Percentiles rank a stretch among this genome's conserved stretches.
phyloP scores from a whole-genome alignment of 345 rosid genomes.

The Aegle marmelos region DNA sequence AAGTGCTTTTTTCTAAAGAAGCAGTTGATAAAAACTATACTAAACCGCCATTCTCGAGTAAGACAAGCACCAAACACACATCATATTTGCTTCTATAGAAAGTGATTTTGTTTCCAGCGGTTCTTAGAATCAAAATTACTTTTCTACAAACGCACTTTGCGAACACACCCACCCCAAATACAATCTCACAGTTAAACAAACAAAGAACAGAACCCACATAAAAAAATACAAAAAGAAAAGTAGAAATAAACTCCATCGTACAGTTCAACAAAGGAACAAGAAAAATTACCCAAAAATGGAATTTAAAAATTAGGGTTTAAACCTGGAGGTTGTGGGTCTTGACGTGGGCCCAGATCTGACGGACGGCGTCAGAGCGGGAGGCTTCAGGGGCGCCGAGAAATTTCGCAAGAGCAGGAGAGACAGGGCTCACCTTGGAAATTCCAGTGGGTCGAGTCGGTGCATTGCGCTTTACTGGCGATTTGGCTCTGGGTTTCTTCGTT shows the following conservation, averaged over 20 bases:
- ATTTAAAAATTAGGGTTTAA: background rate
- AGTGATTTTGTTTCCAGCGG: background rate
- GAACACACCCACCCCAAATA: background rate
- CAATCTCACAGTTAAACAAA: background rate
- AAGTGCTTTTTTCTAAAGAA: background rate
- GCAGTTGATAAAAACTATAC: background rate
- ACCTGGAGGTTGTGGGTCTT: constrained; percentile 85
- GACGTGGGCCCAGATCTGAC: constrained; percentile 75
- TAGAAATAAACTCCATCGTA: background rate
- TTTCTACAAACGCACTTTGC: background rate
- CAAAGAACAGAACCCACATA: background rate
- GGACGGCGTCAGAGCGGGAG: constrained; percentile 64
- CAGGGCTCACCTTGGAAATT: constrained; percentile 45
- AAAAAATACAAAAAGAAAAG: background rate
- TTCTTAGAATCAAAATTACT: background rate
- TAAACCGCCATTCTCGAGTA: background rate
- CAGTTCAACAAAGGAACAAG: background rate
- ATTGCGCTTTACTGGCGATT: constrained; percentile 2
- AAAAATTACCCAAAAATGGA: background rate
- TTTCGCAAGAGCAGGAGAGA: constrained; percentile 61
- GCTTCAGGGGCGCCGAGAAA: constrained; percentile 62
- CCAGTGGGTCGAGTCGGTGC: constrained; percentile 30
- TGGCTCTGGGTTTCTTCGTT: background rate
- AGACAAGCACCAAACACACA: background rate
- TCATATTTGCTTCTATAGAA: background rate